phyloP scores from a whole-genome alignment of 2,329 filamentous ascomycete genomes.

The Trichoderma harzianum region DNA sequence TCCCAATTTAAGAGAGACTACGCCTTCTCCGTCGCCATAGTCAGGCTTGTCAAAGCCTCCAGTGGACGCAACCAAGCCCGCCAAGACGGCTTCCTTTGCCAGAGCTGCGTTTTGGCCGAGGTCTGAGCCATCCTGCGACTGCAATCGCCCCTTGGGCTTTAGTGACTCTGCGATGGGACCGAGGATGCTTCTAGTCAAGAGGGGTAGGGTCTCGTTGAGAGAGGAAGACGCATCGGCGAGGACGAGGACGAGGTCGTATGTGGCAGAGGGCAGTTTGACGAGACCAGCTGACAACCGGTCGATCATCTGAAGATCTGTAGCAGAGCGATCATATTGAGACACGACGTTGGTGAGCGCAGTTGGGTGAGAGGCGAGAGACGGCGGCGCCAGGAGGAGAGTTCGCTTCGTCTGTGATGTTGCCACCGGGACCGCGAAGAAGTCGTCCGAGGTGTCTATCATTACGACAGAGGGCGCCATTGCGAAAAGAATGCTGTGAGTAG shows the following conservation, averaged over 20 bases:
- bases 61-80: conserved; percentile 65
- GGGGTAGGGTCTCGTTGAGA: conserved; percentile 54
- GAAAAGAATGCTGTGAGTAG: background rate
- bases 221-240: conserved; percentile 59
- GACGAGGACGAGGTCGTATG: conserved; percentile 82
- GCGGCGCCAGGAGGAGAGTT: conserved; percentile 84
- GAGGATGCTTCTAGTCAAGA: conserved; percentile 54
- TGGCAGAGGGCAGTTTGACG: conserved; percentile 68
- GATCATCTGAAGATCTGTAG: conserved; percentile 94
- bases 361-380: conserved; percentile 82
- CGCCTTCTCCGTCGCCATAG: conserved; percentile 47
- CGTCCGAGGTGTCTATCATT: conserved; percentile 54
- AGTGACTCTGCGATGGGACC: conserved; percentile 16
- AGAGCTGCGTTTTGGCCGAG: background rate
- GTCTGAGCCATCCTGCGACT: conserved; percentile 13
- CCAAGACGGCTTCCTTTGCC: conserved; percentile 73
- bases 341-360: conserved; percentile 71
- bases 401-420: conserved; percentile 38
- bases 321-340: conserved; percentile 66
- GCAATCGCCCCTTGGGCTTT: conserved; percentile 16
- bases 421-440: conserved; percentile 41
- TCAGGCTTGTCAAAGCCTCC: conserved; percentile 74
- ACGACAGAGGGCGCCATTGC: conserved; percentile 52
- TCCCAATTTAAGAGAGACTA: conserved; percentile 48
- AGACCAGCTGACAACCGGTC: conserved; percentile 83